Conservation (phyloP, 257 asterid genomes). For the Solanum virginianum region DNA sequence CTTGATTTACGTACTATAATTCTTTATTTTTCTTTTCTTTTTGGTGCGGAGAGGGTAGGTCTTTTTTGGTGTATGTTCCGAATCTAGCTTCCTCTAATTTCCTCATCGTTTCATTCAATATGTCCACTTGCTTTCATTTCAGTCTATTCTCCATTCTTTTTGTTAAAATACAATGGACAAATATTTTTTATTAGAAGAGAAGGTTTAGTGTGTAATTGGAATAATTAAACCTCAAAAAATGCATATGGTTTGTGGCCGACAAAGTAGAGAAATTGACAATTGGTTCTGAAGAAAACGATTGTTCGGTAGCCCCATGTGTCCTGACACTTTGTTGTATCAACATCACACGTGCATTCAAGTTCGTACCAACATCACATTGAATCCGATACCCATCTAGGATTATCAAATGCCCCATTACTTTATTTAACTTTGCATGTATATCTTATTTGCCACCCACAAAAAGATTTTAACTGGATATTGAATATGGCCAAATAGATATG, state of each 20-base stretch:
- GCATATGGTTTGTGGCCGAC: not conserved
- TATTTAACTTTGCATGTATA: not conserved
- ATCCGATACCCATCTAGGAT: not conserved
- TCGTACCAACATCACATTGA: not conserved
- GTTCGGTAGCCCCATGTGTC: slow-evolving; percentile 3
- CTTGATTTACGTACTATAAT: not conserved
- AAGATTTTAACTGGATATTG: not conserved
- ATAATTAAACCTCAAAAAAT: not conserved
- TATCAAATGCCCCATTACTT: not conserved
- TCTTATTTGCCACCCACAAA: not conserved
- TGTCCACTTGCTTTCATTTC: not conserved
- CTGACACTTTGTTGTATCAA: slow-evolving; percentile 13
- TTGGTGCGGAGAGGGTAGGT: not conserved
- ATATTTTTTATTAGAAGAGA: not conserved
- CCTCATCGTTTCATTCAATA: not conserved
- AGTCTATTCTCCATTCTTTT: no score
- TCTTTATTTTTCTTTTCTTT: not conserved
- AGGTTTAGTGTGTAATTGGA: not conserved
- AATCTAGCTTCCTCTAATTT: not conserved
- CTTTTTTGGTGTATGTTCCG: not conserved
- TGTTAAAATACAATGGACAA: not conserved
- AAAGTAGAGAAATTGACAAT: slow-evolving; percentile 5
- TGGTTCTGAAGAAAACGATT: slow-evolving; percentile 14
- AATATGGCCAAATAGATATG: not conserved
- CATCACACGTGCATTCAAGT: slow-evolving; percentile 24